Conservation (phyloP, 305 asterid species). For the Fraxinus floribunda region DNA sequence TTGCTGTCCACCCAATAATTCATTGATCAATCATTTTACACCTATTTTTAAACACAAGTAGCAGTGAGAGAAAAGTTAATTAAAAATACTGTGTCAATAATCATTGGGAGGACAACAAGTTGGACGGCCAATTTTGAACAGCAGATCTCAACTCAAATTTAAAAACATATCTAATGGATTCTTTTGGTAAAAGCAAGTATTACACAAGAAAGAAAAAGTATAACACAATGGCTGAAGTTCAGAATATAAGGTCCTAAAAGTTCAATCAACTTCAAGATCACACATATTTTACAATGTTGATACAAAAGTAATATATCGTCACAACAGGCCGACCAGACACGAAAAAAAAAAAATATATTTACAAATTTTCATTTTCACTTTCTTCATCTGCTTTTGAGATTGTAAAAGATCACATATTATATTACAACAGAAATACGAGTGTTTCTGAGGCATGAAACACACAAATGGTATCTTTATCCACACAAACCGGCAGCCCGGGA, state of each 20-base stretch:
- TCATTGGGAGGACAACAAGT: too few species aligned
- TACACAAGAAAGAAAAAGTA: background rate
- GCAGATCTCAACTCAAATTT: background rate
- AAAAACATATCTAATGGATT: background rate
- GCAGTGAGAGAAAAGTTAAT: background rate
- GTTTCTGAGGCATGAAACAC: constrained; percentile 36
- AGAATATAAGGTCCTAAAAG: background rate
- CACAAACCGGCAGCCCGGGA: constrained; percentile 34
- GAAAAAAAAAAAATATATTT: background rate
- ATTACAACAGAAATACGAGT: constrained; percentile 20
- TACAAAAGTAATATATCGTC: constrained; percentile 6
- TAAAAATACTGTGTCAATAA: too few species aligned
- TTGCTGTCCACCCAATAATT: background rate
- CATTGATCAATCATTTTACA: background rate
- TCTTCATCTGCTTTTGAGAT: constrained; percentile 20
- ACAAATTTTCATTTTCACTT: constrained; percentile 21
- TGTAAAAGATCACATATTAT: constrained; percentile 8
- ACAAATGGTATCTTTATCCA: background rate
- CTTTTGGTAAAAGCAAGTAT: background rate
- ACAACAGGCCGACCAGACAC: background rate
- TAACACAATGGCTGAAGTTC: background rate
- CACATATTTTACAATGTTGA: constrained; percentile 29
- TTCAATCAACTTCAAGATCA: background rate
- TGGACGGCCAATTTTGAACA: background rate
- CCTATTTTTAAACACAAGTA: background rate